Percentiles rank a stretch among this genome's conserved stretches.
These are phyloP conservation scores for Apodospora peruviana DNA, from an alignment of 495 filamentous ascomycete species.

Conservation along the genomic window DNA sequence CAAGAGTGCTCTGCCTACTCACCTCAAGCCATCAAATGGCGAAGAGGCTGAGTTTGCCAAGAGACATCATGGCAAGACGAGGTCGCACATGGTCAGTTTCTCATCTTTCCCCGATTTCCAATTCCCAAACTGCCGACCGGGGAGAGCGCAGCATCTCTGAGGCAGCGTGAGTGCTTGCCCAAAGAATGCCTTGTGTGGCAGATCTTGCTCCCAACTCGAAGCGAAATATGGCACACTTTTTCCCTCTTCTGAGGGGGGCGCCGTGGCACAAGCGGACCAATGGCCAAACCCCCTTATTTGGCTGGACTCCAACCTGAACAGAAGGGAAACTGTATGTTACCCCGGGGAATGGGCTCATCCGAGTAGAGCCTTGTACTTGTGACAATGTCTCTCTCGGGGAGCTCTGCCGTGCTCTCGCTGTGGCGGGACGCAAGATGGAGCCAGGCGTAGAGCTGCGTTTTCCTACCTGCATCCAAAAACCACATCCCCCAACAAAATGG, in stretches of 20 bases:
- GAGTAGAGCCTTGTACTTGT: too few species aligned
- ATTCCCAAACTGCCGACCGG: neutral
- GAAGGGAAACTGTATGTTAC: too few species aligned
- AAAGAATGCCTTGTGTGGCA: neutral
- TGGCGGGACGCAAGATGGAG: neutral
- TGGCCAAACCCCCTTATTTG: too few species aligned
- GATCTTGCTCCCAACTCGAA: neutral
- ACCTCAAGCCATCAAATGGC: slow-evolving; percentile 61
- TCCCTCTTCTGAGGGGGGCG: neutral
- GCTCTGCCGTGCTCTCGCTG: neutral
- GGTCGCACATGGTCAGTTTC: slow-evolving; percentile 87
- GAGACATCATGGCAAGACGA: slow-evolving; percentile 91
- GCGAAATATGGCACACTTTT: neutral
- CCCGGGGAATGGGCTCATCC: too few species aligned
- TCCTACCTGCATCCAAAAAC: neutral
- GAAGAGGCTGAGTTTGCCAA: slow-evolving; percentile 51
- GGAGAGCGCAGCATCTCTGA: neutral
- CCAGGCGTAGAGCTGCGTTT: neutral
- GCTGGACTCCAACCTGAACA: too few species aligned
- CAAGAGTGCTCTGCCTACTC: slow-evolving; percentile 67
- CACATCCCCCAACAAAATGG: neutral
- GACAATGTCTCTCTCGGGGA: neutral
- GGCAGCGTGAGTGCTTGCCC: neutral
- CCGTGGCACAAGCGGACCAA: neutral
- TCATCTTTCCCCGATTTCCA: slow-evolving; percentile 1